These are phyloP conservation scores for Mucor irregularis DNA, from an alignment of 371 early-diverging fungal species.

Conservation along the genomic window DNA sequence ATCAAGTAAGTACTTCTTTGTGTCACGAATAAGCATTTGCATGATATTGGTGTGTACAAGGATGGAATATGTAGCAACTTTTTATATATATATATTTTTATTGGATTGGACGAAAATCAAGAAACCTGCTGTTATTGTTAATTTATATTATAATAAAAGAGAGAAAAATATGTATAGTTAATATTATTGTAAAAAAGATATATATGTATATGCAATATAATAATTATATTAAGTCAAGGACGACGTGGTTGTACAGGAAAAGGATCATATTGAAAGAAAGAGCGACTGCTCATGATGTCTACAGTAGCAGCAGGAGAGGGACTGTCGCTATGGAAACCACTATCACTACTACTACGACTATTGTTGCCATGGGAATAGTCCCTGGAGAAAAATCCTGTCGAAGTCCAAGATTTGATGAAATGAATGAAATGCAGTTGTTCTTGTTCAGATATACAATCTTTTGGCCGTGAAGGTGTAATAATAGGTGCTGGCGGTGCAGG, in stretches of 20 bases:
- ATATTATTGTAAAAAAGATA: too few species aligned
- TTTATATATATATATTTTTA: too few species aligned
- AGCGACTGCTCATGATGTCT: conserved; percentile 3
- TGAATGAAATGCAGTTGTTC: conserved; percentile 17
- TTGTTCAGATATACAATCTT: conserved; percentile 12
- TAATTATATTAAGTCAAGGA: neutral
- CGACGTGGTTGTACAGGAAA: conserved; percentile 2
- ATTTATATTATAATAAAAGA: too few species aligned
- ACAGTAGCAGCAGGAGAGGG: too few species aligned
- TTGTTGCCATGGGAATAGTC: neutral
- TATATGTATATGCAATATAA: too few species aligned
- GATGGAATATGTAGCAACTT: too few species aligned
- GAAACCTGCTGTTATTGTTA: too few species aligned
- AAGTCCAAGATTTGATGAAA: conserved; percentile 24
- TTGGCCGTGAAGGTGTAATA: neutral
- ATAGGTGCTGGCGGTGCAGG: neutral
- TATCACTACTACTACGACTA: conserved; percentile 5
- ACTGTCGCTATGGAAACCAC: neutral
- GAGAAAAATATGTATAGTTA: too few species aligned
- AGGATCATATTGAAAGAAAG: conserved; percentile 16
- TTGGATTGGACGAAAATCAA: too few species aligned
- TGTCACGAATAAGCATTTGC: too few species aligned
- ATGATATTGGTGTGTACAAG: too few species aligned
- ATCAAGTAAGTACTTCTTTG: too few species aligned
- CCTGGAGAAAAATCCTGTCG: neutral